Evolutionary conservation across 2,329 filamentous ascomycete genomes (phyloP), one percentile per base, ranked within the genome.

Genomic region (Fusarium burgessii): DNA sequence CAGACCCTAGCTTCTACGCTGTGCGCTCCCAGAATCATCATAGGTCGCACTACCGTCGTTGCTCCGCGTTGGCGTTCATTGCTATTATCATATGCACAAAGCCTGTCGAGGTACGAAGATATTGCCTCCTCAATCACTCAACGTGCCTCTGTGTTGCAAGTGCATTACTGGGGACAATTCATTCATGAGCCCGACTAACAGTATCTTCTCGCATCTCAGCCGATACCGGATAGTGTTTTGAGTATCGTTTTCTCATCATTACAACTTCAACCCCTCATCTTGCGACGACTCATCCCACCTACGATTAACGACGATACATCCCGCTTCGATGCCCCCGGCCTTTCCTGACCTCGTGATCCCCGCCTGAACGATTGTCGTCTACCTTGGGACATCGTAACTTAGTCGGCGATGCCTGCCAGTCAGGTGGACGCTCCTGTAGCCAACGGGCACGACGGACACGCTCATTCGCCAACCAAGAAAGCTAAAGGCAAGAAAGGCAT

Each of bases 401-500:
- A 67, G 40, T 49, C 71, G 73, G 76, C 69, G 65, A 84, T 84
- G 82, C 79, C 82, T 74, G 77, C 78, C 67, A 81, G 78, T 68
- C 81, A 82, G 71, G 72, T 77, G 72, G 84, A 85, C 68, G 71
- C 82, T 76, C 81, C 79, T 74, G 77, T 82, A 71, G 75, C 80
- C 65, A 84, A 84, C 77, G 81, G 81, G 70, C 79, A 84, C 72
- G 80, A 83, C 75, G 78, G 77, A 47, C 81, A 83, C 74, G 65
- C 68, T 50, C 79, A 82, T 58, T 73, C 78, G 60, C 71, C 87
- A 49, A 81, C 84, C 61, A 96, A 94, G 84, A 96, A 96, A 82
- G 89, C 86, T 60, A 97, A 97, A 84, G 89, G 87, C 74, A 97
- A 97, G 84, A 97, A 97, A 83, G 85, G 88, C 50, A 84, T 93